Evolutionary conservation across 495 filamentous ascomycete genomes (phyloP), one percentile per base, ranked within the genome.

Genomic region (Talaromyces trachyspermus): DNA sequence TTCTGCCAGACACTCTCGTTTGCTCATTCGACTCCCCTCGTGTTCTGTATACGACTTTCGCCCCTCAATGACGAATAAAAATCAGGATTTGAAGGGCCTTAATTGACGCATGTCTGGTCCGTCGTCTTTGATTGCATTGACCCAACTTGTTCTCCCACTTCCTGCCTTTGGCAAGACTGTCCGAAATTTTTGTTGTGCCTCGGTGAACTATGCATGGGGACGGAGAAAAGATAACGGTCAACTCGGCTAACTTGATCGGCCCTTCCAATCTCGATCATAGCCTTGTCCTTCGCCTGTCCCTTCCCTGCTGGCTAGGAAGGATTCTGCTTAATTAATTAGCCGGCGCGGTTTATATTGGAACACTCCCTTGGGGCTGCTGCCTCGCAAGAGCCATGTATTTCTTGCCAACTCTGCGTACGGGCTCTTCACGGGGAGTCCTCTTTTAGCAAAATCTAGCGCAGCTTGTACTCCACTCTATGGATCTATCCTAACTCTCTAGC

Each of bases 1-100:
- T 15, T 40, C 23, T 40, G 37, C 37, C 17, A 23, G 37, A 41
- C 38, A 23, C 26, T 36, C 20, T 33, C 44, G 30, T 46, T 29
- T 22, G 44, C 44, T 46, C 27, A 24, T 46, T 29, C 44, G 39
- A 41, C 43, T 46, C 43, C 43, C 43, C 43, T 46, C 44, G 37
- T 46, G 44, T 46, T 46, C 30, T 46, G 19, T 33, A 37, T 20
- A 14, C 26, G 27, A 36, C 44, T 32, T 14, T 33, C 29, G 27
- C 27, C 27, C 44, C 44, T 46, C 29, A 46, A 17, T 24, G 30
- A 46, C 20, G 44, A 46, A 32, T 12, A 46, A 46, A 33, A 46
- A 33, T 30, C 44, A 29, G 30, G 11, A 33, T 46, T 29, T 17
- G 39, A 42, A 46, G 26, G 27, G 44, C 22, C 20, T 46, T 30